Percentiles rank a stretch among this genome's conserved stretches.
Conservation (phyloP, 1,284 basidiomycete species). For the Xerocomus amazonicus region DNA sequence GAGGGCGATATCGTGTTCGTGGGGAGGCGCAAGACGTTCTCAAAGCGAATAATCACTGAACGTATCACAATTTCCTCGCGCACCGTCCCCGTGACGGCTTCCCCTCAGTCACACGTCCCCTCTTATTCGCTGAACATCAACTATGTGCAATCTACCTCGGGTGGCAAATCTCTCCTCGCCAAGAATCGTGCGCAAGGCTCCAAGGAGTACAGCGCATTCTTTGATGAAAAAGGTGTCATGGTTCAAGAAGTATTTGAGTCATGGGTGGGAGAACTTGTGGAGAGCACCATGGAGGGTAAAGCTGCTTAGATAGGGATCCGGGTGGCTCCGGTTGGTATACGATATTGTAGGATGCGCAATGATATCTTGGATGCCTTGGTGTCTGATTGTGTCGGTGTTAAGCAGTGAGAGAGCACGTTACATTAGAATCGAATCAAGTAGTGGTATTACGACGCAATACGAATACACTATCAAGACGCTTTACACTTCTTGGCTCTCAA, state of each 20-base stretch:
- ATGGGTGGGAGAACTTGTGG: slow-evolving; percentile 70
- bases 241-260: slow-evolving; percentile 65
- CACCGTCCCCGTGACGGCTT: slow-evolving; percentile 46
- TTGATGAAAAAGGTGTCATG: slow-evolving; percentile 68
- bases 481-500: slow-evolving; percentile 34
- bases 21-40: slow-evolving; percentile 80
- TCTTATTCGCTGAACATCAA: slow-evolving; percentile 59
- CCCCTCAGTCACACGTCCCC: slow-evolving; percentile 41
- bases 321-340: slow-evolving; percentile 14
- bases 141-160: slow-evolving; percentile 71
- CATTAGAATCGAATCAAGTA: slow-evolving; percentile 10
- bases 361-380: slow-evolving; percentile 17
- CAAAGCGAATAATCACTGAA: slow-evolving; percentile 83
- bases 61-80: slow-evolving; percentile 69
- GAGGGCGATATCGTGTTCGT: slow-evolving; percentile 80
- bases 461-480: neutral
- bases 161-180: slow-evolving; percentile 71
- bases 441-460: neutral
- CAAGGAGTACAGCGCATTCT: slow-evolving; percentile 62
- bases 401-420: neutral
- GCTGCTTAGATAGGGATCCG: slow-evolving; percentile 19
- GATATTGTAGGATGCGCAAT: slow-evolving; percentile 31
- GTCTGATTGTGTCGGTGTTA: neutral
- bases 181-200: slow-evolving; percentile 54
- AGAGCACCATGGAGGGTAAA: slow-evolving; percentile 56